Evolutionary conservation across 2,329 filamentous ascomycete genomes (phyloP).

Genomic region (Colletotrichum aenigma): DNA sequence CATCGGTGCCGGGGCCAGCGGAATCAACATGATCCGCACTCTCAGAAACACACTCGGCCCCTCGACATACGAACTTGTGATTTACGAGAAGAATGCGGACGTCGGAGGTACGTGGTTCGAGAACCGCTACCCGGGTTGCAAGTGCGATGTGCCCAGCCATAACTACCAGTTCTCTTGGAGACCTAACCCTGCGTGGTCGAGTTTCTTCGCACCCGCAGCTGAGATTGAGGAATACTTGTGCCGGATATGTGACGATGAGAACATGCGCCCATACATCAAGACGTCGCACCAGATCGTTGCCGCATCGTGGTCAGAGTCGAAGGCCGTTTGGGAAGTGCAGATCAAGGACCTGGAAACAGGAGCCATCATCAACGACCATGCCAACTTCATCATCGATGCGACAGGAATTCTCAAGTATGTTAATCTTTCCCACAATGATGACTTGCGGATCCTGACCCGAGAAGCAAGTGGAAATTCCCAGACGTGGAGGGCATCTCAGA

Average conservation of each 20-base stretch:
- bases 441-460: conserved; percentile 15
- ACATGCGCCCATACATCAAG: conserved; percentile 48
- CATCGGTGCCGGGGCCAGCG: conserved; percentile 21
- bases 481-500: conserved; percentile 47
- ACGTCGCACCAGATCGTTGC: conserved; percentile 44
- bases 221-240: conserved; percentile 63
- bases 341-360: conserved; percentile 42
- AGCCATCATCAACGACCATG: conserved; percentile 45
- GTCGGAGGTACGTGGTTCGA: conserved; percentile 65
- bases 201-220: conserved; percentile 57
- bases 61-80: conserved; percentile 44
- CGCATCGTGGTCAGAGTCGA: conserved; percentile 49
- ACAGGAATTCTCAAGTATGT: conserved; percentile 58
- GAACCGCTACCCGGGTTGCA: conserved; percentile 62
- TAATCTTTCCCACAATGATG: background rate
- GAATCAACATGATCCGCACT: conserved; percentile 38
- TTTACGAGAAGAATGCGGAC: conserved; percentile 62
- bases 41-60: conserved; percentile 44
- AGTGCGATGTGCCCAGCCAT: conserved; percentile 62
- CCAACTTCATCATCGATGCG: conserved; percentile 54
- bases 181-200: conserved; percentile 63
- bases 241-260: conserved; percentile 50
- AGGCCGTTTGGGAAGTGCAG: conserved; percentile 45
- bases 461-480: conserved; percentile 58
- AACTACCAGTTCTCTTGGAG: conserved; percentile 68